These are phyloP conservation scores for Turnera subulata DNA, from an alignment of 345 rosid species.

Conservation along the genomic window DNA sequence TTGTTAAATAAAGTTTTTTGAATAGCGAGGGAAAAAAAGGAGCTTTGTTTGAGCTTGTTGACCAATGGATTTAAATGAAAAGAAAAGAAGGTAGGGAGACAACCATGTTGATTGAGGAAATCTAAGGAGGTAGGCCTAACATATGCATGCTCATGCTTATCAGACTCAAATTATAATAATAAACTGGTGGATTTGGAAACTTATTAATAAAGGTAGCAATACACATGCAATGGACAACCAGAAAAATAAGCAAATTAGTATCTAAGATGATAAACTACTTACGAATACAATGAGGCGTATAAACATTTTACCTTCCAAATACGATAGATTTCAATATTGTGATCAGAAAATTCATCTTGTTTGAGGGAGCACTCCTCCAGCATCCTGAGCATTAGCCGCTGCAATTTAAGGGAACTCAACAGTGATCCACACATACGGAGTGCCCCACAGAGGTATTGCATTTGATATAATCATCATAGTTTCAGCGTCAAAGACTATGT, in stretches of 20 bases:
- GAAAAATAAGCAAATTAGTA: constrained; percentile 3
- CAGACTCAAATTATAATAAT: too few species aligned
- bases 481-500: too few species aligned
- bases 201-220: neutral
- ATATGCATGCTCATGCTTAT: too few species aligned
- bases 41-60: neutral
- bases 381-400: constrained; percentile 63
- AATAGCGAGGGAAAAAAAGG: neutral
- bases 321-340: constrained; percentile 26
- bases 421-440: neutral
- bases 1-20: neutral
- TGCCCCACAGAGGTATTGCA: too few species aligned
- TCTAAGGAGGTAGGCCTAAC: too few species aligned
- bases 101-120: too few species aligned
- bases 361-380: constrained; percentile 23
- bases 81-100: too few species aligned
- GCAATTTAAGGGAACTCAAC: constrained; percentile 26
- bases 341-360: constrained; percentile 17
- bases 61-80: too few species aligned
- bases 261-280: neutral
- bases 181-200: too few species aligned
- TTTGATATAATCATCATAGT: too few species aligned
- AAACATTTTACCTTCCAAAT: constrained; percentile 51
- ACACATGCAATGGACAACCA: neutral
- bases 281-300: neutral